Evolutionary conservation across 306 rosid genomes (phyloP).

Genomic region (Comarum palustre): DNA sequence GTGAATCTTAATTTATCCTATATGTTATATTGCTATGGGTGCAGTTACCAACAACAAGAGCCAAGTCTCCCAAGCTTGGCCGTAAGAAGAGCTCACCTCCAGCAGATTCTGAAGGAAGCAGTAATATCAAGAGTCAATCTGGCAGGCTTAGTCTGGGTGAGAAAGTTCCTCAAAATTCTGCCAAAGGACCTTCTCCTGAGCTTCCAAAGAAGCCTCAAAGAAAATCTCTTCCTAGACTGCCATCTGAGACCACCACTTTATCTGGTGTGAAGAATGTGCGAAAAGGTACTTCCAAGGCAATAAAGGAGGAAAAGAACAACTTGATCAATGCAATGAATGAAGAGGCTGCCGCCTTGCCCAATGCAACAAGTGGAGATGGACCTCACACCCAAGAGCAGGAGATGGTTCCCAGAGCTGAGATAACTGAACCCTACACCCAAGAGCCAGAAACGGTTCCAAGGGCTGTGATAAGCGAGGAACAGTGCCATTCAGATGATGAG

Average conservation of each 20-base stretch:
- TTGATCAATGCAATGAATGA: slow-evolving; percentile 36
- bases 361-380: slow-evolving; percentile 34
- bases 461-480: slow-evolving; percentile 37
- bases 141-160: slow-evolving; percentile 71
- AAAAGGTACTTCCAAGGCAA: slow-evolving; percentile 51
- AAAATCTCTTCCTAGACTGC: slow-evolving; percentile 82
- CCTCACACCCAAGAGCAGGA: slow-evolving; percentile 29
- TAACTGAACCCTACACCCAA: slow-evolving; percentile 23
- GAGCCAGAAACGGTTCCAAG: slow-evolving; percentile 31
- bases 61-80: slow-evolving; percentile 98
- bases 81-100: slow-evolving; percentile 62
- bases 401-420: slow-evolving; percentile 31
- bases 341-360: slow-evolving; percentile 22
- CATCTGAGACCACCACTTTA: slow-evolving; percentile 58
- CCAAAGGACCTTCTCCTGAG: slow-evolving; percentile 45
- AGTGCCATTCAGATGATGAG: slow-evolving; percentile 35
- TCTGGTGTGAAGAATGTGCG: slow-evolving; percentile 39
- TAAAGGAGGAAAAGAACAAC: slow-evolving; percentile 39
- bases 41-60: slow-evolving; percentile 95
- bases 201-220: slow-evolving; percentile 72
- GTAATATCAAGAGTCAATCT: slow-evolving; percentile 35
- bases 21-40: slow-evolving; percentile 21
- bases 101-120: slow-evolving; percentile 49
- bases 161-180: slow-evolving; percentile 47
- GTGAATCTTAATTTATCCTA: slow-evolving; percentile 12